A percentile compares a stretch with the other conserved stretches of the same genome.
Conservation (phyloP, 495 filamentous ascomycete genomes). For the Platismatia glauca region DNA sequence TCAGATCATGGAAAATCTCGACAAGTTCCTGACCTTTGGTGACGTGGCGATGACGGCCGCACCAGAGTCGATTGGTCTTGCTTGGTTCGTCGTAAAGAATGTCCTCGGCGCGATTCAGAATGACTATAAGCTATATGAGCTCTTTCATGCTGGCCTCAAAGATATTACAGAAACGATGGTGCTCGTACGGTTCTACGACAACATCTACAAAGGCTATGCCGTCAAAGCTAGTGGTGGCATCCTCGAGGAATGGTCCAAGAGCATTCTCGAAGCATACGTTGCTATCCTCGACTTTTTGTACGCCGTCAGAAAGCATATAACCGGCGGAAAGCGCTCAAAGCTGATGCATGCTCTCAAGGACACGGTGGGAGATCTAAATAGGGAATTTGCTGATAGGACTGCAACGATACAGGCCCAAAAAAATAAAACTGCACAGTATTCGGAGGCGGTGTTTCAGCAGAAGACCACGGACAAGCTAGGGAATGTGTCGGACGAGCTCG, state of each 20-base stretch:
- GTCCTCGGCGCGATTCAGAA: constrained; percentile 17
- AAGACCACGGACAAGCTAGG: too few species aligned
- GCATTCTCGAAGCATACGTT: too few species aligned
- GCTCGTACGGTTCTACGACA: too few species aligned
- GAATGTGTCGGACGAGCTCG: too few species aligned
- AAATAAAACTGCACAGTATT: too few species aligned
- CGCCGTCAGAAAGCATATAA: constrained; percentile 16
- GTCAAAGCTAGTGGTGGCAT: too few species aligned
- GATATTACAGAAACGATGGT: constrained; percentile 1
- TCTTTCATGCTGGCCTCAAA: constrained; percentile 14
- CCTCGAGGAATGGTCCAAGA: too few species aligned
- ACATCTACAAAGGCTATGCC: too few species aligned
- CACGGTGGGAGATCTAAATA: constrained; percentile 2
- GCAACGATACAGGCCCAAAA: too few species aligned
- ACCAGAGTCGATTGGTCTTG: constrained; percentile 17
- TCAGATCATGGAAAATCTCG: constrained; percentile 19
- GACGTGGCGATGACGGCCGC: constrained; percentile 17
- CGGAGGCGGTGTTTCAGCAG: too few species aligned
- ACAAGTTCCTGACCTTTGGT: constrained; percentile 13
- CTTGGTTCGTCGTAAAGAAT: constrained; percentile 16
- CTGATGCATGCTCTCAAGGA: constrained; percentile 14
- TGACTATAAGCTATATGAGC: constrained; percentile 18
- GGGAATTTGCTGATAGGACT: neutral
- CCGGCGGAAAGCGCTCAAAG: constrained; percentile 14
- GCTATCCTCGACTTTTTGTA: constrained; percentile 6